Conservation (phyloP, 306 rosid genomes). For the cucumber (Cucumis sativus) region DNA sequence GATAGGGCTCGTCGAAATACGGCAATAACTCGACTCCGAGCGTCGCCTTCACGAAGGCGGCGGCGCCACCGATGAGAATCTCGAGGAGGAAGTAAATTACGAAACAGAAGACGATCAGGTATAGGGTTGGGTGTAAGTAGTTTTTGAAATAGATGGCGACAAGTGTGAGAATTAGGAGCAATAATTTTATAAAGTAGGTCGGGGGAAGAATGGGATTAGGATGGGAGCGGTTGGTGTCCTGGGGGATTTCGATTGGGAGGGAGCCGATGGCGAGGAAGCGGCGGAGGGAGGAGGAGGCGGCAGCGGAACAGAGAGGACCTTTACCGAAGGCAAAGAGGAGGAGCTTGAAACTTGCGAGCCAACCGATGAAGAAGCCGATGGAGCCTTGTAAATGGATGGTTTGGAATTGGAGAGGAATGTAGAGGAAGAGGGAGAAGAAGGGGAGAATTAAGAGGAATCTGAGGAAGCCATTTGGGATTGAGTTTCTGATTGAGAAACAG, state of each 20-base stretch:
- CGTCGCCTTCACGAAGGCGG: conserved; percentile 19
- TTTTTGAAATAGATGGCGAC: not conserved
- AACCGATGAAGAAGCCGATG: conserved; percentile 22
- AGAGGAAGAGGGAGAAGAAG: conserved; percentile 21
- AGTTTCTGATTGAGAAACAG: conserved; percentile 13
- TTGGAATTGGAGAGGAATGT: conserved; percentile 34
- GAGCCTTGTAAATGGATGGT: conserved; percentile 22
- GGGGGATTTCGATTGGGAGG: conserved; percentile 50
- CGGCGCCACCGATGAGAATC: conserved; percentile 19
- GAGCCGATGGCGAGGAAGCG: conserved; percentile 45
- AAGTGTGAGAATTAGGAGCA: not conserved
- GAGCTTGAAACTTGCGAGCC: conserved; percentile 39
- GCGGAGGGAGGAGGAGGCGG: conserved; percentile 25
- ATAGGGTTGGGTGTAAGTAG: conserved; percentile 24
- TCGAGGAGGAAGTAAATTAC: conserved; percentile 46
- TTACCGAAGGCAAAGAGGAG: conserved; percentile 27
- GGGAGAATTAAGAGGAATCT: conserved; percentile 16
- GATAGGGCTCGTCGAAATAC: conserved; percentile 44
- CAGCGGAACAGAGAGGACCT: conserved; percentile 23
- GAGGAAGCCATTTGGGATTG: conserved; percentile 11
- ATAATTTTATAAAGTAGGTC: not conserved
- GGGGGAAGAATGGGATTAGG: conserved; percentile 19
- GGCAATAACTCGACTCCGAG: conserved; percentile 49
- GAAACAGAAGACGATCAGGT: conserved; percentile 21
- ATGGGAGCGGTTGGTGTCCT: conserved; percentile 10